Percentiles rank a stretch among this genome's conserved stretches.
Evolutionary conservation across 371 early-diverging fungal genomes (phyloP).

Genomic region (Mortierella sp.): DNA sequence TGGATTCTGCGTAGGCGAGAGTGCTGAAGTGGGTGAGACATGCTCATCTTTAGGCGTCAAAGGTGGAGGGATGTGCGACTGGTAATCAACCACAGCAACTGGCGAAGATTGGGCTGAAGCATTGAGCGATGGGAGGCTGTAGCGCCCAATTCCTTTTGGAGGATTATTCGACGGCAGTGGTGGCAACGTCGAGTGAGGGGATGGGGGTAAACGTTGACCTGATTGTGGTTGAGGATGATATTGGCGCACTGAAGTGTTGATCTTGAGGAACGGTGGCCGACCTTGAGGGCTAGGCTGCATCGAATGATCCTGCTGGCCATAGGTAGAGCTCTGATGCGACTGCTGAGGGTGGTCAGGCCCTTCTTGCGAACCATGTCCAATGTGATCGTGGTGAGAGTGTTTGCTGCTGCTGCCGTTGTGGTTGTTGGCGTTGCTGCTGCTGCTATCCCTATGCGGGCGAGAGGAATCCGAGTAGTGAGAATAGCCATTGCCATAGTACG

Average conservation of each 20-base stretch:
- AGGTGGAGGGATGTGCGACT: slow-evolving; percentile 51
- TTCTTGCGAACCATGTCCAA: slow-evolving; percentile 20
- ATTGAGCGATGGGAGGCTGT: slow-evolving; percentile 23
- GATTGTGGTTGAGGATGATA: slow-evolving; percentile 35
- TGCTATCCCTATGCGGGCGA: slow-evolving; percentile 9
- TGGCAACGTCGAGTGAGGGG: slow-evolving; percentile 45
- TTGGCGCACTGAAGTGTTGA: slow-evolving; percentile 46
- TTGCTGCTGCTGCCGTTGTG: slow-evolving; percentile 8
- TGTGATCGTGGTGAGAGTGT: slow-evolving; percentile 27
- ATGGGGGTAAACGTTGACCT: slow-evolving; percentile 37
- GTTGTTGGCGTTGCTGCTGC: not conserved
- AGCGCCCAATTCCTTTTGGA: slow-evolving; percentile 24
- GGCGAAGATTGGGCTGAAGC: slow-evolving; percentile 50
- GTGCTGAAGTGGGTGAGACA: slow-evolving; percentile 40
- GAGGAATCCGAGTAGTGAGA: slow-evolving; percentile 13
- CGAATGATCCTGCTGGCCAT: slow-evolving; percentile 23
- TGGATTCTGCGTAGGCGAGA: slow-evolving; percentile 34
- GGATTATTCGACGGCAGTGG: slow-evolving; percentile 27
- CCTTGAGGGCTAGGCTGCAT: slow-evolving; percentile 40
- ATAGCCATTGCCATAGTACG: slow-evolving; percentile 18
- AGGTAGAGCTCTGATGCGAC: slow-evolving; percentile 14
- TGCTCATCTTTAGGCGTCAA: slow-evolving; percentile 51
- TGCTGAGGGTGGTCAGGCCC: slow-evolving; percentile 23
- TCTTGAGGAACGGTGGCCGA: slow-evolving; percentile 44
- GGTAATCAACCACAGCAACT: slow-evolving; percentile 35